Evolutionary conservation across 1,284 basidiomycete species (phyloP).

Genomic region (Irpex sp.): DNA sequence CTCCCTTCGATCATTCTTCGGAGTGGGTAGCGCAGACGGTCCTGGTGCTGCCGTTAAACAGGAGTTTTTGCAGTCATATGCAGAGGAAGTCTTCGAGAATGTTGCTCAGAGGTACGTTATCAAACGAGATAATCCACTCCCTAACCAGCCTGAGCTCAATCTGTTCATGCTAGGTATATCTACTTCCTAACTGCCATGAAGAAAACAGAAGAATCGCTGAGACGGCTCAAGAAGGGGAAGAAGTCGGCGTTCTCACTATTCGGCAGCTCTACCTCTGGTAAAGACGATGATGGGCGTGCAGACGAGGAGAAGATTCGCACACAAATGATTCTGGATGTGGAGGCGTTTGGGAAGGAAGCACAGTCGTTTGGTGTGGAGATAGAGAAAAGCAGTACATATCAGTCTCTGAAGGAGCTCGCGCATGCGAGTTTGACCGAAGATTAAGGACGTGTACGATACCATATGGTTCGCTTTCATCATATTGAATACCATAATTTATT

Average conservation of each 20-base stretch:
- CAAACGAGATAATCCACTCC: neutral
- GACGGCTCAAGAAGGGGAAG: conserved; percentile 82
- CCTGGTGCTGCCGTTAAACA: conserved; percentile 56
- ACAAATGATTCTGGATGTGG: conserved; percentile 87
- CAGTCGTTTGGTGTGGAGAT: conserved; percentile 65
- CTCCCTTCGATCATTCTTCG: conserved; percentile 80
- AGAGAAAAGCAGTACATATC: conserved; percentile 49
- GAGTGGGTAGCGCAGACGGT: conserved; percentile 49
- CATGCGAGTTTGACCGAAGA: conserved; percentile 34
- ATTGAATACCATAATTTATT: no score
- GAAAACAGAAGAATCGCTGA: conserved; percentile 87
- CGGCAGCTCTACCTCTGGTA: conserved; percentile 38
- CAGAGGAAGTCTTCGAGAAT: conserved; percentile 68
- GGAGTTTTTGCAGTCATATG: conserved; percentile 50
- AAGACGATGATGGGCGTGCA: conserved; percentile 61
- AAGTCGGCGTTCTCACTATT: conserved; percentile 81
- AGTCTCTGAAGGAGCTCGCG: conserved; percentile 58
- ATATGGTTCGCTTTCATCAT: neutral
- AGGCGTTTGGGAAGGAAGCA: conserved; percentile 79
- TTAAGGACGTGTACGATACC: neutral
- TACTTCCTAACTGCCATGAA: conserved; percentile 76
- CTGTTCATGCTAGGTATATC: conserved; percentile 46
- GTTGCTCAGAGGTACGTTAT: conserved; percentile 61
- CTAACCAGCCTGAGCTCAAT: neutral
- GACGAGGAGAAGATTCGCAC: conserved; percentile 79